phyloP scores from a whole-genome alignment of 2,329 filamentous ascomycete genomes.

The Chrysoporthe deuterocubensis region DNA sequence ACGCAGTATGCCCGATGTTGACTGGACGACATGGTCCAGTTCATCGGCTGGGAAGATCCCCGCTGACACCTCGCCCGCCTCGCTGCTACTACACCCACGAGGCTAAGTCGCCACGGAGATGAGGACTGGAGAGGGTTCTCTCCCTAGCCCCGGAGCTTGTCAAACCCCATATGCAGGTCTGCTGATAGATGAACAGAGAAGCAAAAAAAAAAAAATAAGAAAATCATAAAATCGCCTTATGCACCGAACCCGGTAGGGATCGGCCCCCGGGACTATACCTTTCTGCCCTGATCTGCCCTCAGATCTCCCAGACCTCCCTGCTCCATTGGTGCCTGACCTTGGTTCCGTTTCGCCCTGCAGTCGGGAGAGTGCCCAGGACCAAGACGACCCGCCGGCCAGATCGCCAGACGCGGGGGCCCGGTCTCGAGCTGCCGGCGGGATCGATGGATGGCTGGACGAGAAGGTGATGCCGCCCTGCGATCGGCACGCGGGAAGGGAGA shows the following conservation, averaged over 20 bases:
- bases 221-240: neutral
- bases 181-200: neutral
- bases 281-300: neutral
- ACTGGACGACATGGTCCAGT: too few relatives aligned
- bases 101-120: too few relatives aligned
- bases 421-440: too few relatives aligned
- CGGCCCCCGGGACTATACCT: neutral
- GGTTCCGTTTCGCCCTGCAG: neutral
- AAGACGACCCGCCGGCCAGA: too few relatives aligned
- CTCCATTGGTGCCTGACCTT: conserved; percentile 1
- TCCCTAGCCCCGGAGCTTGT: neutral
- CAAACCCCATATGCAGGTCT: neutral
- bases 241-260: neutral
- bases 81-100: too few relatives aligned
- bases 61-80: too few relatives aligned
- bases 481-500: too few relatives aligned
- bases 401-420: too few relatives aligned
- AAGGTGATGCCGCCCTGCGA: too few relatives aligned
- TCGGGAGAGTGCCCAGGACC: neutral
- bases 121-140: neutral
- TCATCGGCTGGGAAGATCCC: too few relatives aligned
- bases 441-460: too few relatives aligned
- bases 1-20: too few relatives aligned
- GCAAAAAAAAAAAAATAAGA: neutral
- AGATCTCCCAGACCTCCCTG: neutral